phyloP scores from a whole-genome alignment of 2,329 filamentous ascomycete species.

The Pyrenochaeta sp. region DNA sequence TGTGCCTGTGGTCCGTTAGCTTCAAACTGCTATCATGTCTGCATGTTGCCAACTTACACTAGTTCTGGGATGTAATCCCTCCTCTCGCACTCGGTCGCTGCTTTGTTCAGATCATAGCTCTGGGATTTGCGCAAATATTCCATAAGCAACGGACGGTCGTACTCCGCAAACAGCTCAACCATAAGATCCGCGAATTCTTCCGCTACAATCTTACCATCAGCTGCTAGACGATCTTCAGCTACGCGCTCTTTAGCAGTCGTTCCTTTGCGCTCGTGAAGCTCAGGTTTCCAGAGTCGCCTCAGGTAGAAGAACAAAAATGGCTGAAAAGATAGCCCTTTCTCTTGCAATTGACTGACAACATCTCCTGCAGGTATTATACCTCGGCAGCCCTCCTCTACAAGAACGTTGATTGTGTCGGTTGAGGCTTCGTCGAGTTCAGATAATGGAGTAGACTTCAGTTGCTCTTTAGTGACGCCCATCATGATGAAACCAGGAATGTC shows the following conservation, averaged over 20 bases:
- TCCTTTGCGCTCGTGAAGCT: conserved; percentile 60
- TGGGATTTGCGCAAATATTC: conserved; percentile 85
- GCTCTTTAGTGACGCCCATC: conserved; percentile 79
- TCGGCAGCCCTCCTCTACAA: conserved; percentile 90
- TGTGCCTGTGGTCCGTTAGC: conserved; percentile 60
- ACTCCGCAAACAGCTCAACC: conserved; percentile 84
- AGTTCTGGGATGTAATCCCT: conserved; percentile 86
- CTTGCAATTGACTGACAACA: conserved; percentile 79
- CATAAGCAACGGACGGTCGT: conserved; percentile 81
- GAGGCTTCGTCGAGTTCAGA: conserved; percentile 80
- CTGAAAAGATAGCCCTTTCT: conserved; percentile 56
- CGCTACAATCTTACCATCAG: conserved; percentile 72
- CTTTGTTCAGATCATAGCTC: conserved; percentile 84
- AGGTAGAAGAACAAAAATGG: conserved; percentile 94
- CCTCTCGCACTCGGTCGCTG: conserved; percentile 78
- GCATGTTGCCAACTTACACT: conserved; percentile 60
- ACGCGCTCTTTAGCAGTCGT: conserved; percentile 49
- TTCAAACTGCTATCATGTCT: neutral
- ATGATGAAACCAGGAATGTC: conserved; percentile 90
- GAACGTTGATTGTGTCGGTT: conserved; percentile 80
- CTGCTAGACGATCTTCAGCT: conserved; percentile 54
- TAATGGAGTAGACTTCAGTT: conserved; percentile 69
- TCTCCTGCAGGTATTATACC: conserved; percentile 80
- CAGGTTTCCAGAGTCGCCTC: conserved; percentile 81
- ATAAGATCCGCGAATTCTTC: conserved; percentile 88